phyloP scores from a whole-genome alignment of 202 grass and related monocot genomes.

The Musa balbisiana region DNA sequence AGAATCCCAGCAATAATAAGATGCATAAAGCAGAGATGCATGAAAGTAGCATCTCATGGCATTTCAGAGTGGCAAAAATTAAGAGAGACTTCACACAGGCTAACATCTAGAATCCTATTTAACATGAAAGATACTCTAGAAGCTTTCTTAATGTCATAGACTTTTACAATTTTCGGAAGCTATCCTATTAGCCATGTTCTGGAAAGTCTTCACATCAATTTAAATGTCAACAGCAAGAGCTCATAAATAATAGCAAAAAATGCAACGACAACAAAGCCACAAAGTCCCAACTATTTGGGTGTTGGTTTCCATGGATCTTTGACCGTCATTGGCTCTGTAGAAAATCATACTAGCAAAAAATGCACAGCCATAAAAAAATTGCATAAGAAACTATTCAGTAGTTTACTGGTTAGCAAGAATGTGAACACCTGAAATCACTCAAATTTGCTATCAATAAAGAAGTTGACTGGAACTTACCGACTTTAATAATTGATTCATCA shows the following conservation, averaged over 20 bases:
- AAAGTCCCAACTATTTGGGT: neutral
- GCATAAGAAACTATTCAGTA: too few species aligned
- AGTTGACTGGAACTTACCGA: slow-evolving; percentile 43
- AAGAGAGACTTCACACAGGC: too few species aligned
- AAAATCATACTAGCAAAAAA: neutral
- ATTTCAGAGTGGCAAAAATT: too few species aligned
- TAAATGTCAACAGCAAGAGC: neutral
- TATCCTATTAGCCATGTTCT: neutral
- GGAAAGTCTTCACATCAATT: neutral
- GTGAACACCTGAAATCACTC: neutral
- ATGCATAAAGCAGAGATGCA: neutral
- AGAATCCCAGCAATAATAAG: neutral
- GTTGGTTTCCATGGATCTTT: neutral
- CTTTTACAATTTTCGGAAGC: neutral
- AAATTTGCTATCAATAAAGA: slow-evolving; percentile 2
- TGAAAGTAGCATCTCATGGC: neutral
- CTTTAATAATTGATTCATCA: slow-evolving; percentile 39
- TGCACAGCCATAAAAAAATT: neutral
- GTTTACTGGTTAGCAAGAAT: neutral
- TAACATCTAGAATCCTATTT: neutral
- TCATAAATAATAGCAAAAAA: too few species aligned
- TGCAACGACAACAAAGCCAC: neutral
- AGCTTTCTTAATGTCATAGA: neutral
- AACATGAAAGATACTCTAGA: neutral
- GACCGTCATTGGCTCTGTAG: too few species aligned